Evolutionary conservation across 768 basidiomycete species (phyloP).

Genomic region (Rhizopogon rudus): DNA sequence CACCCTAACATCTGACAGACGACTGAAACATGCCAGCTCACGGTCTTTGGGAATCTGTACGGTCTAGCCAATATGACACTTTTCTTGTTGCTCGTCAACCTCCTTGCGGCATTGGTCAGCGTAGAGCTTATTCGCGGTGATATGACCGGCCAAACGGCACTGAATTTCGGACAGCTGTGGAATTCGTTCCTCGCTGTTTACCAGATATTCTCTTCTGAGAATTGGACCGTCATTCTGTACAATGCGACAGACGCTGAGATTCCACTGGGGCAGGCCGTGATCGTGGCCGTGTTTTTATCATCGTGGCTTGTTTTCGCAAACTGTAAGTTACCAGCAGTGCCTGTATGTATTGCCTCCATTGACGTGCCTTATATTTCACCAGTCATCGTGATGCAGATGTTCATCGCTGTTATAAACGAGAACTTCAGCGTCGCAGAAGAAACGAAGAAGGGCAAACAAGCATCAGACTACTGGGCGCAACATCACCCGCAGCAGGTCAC

Average conservation of each 20-base stretch:
- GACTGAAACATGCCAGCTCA: slow-evolving; percentile 42
- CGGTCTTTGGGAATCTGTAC: slow-evolving; percentile 89
- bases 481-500: slow-evolving; percentile 48
- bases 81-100: slow-evolving; percentile 86
- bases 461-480: slow-evolving; percentile 59
- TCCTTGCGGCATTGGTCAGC: slow-evolving; percentile 76
- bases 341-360: neutral
- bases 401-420: slow-evolving; percentile 96
- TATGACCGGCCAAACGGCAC: slow-evolving; percentile 41
- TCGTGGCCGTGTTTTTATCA: slow-evolving; percentile 68
- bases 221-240: slow-evolving; percentile 84
- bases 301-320: slow-evolving; percentile 91
- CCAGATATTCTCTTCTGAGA: slow-evolving; percentile 88
- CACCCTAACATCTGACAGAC: neutral
- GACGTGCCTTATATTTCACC: neutral
- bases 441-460: slow-evolving; percentile 78
- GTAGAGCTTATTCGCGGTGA: slow-evolving; percentile 88
- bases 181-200: slow-evolving; percentile 86
- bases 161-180: slow-evolving; percentile 81
- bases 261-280: slow-evolving; percentile 58
- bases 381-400: slow-evolving; percentile 94
- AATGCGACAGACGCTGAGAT: slow-evolving; percentile 55
- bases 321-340: slow-evolving; percentile 47
- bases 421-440: slow-evolving; percentile 93
- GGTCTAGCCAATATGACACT: slow-evolving; percentile 89